Percentiles rank a stretch among this genome's conserved stretches.
Conservation (phyloP, 108 stramenopile genomes). For the Skeletonema costatum region DNA sequence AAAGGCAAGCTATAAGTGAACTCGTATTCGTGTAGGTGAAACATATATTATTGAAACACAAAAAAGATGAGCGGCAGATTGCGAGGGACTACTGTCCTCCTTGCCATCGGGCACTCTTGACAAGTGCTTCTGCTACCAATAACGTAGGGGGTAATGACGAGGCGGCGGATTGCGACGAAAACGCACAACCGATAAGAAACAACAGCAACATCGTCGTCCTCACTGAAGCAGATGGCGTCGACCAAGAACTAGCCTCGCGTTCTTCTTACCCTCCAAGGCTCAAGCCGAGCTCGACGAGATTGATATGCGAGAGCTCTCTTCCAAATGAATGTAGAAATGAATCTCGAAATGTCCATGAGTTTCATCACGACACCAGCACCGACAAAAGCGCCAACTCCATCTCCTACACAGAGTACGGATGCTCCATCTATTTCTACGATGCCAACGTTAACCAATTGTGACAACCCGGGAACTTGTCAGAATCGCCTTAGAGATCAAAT, state of each 20-base stretch:
- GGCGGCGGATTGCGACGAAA: slow-evolving; percentile 19
- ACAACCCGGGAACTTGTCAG: slow-evolving; percentile 36
- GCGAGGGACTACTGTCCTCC: slow-evolving; percentile 10
- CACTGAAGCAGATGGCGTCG: slow-evolving; percentile 8
- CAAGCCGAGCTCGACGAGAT: slow-evolving; percentile 23
- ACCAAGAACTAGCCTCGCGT: slow-evolving; percentile 18
- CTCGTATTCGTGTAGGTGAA: background rate
- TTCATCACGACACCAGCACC: slow-evolving; percentile 3
- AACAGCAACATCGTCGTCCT: slow-evolving; percentile 6
- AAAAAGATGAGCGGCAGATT: slow-evolving; percentile 2
- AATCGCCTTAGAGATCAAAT: slow-evolving; percentile 41
- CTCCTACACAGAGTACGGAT: background rate
- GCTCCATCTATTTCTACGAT: slow-evolving; percentile 3
- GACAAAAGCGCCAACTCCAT: slow-evolving; percentile 1
- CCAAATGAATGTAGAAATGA: slow-evolving; percentile 18
- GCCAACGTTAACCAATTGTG: slow-evolving; percentile 32
- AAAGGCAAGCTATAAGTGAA: too few relatives aligned
- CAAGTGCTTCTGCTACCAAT: background rate
- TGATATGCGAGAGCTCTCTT: slow-evolving; percentile 16
- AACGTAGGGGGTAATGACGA: background rate
- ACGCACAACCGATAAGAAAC: background rate
- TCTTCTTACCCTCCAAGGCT: slow-evolving; percentile 17
- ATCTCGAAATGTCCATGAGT: slow-evolving; percentile 12
- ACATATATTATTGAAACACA: background rate
- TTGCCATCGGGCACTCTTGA: slow-evolving; percentile 1